Conservation (phyloP, 176 grass and related monocot genomes). For the Triticum monococcum region DNA sequence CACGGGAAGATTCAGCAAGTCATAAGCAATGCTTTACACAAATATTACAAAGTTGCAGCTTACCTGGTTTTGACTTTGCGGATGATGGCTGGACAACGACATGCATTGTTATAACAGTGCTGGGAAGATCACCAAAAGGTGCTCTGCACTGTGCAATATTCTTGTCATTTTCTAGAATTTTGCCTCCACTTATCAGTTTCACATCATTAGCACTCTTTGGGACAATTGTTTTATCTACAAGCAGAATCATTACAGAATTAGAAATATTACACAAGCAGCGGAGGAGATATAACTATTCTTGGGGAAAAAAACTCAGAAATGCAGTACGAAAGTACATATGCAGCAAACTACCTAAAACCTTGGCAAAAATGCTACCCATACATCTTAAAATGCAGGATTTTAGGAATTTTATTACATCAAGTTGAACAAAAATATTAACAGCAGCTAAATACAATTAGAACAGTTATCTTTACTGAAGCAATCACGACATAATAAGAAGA, state of each 20-base stretch:
- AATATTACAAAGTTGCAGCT: not conserved
- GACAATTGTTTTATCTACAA: conserved; percentile 63
- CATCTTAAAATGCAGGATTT: not conserved
- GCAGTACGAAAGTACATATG: conserved; percentile 2
- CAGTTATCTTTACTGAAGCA: not conserved
- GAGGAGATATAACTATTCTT: not conserved
- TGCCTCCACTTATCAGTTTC: conserved; percentile 70
- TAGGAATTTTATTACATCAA: conserved; percentile 13
- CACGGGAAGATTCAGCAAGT: not conserved
- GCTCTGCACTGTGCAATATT: conserved; percentile 66
- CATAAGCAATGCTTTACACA: conserved; percentile 18
- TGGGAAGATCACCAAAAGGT: conserved; percentile 66
- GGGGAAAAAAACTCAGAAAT: conserved; percentile 2
- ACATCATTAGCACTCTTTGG: conserved; percentile 72
- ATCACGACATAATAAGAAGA: not conserved
- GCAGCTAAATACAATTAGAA: not conserved
- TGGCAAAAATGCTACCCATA: not conserved
- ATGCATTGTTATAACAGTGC: conserved; percentile 66
- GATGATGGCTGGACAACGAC: conserved; percentile 68
- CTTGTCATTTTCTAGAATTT: conserved; percentile 77
- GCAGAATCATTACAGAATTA: conserved; percentile 23
- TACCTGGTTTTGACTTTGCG: conserved; percentile 69
- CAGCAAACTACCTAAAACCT: not conserved
- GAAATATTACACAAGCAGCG: not conserved
- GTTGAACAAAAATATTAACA: not conserved